Evolutionary conservation across 1,284 basidiomycete genomes (phyloP), one percentile per base, ranked within the genome.

Genomic region (Heliocybe sulcata): DNA sequence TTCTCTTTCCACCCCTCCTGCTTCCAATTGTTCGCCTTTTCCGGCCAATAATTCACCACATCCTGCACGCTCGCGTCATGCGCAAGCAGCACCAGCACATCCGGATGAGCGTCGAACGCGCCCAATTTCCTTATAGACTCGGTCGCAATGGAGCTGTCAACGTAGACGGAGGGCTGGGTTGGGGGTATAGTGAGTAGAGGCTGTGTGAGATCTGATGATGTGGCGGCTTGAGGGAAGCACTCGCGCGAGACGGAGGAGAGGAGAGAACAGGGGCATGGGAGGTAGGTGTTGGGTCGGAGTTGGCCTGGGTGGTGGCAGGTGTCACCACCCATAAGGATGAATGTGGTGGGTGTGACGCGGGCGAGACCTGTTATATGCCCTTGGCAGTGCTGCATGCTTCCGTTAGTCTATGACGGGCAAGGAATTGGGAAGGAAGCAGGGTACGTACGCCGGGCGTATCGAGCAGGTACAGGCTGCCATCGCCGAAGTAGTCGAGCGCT

Each of bases 381-480:
- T 19, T 52, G 23, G 14, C 22, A 29, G 52, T 42, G 52, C 52
- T 53, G 38, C 35, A 25, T 4, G 26, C 38, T 20, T 45, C 49
- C 29, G 57, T 56, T 54, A 3, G 33, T 12, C 2, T 8, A 29
- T 16, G 33, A 20, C 4, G 47, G 6, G n/a, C 2, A 2, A 14
- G 38, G 6, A n/a, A 16, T 42, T 6, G 38, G 16, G 6, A 20
- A 8, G 19, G 4, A 6, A 42, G n/a, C n/a, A n/a, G n/a, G n/a
- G n/a, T 3, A 35, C 60, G 31, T 23, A 63, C 63, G 1, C 64
- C 64, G 1, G 63, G 63, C 3, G 56, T 54, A 31, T 63, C 57
- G 14, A 65, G 53, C 16, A 65, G 31, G 52, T 63, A 65, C 26
- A 65, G 54, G 53, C 64, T 64, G 9, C 63, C 64, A 38, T 64